These are phyloP conservation scores for Hydnum rufescens DNA, from an alignment of 768 basidiomycete species.

Conservation along the genomic window DNA sequence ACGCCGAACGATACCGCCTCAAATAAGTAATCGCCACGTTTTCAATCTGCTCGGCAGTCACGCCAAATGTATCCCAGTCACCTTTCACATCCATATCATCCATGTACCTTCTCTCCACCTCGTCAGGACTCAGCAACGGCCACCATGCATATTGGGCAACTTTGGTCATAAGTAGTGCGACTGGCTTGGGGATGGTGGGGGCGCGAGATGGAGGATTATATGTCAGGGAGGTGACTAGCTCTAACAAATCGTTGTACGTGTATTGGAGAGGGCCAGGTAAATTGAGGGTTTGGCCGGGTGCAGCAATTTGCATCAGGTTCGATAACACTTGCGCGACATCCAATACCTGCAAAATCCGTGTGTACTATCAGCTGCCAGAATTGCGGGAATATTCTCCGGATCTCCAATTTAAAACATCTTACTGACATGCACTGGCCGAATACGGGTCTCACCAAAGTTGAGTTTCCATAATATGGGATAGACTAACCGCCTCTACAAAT, in stretches of 20 bases:
- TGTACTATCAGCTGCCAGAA: neutral
- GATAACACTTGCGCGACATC: slow-evolving; percentile 85
- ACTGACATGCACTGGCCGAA: slow-evolving; percentile 81
- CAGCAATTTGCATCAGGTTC: slow-evolving; percentile 43
- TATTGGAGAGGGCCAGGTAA: slow-evolving; percentile 81
- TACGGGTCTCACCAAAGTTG: slow-evolving; percentile 69
- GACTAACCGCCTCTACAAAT: slow-evolving; percentile 24
- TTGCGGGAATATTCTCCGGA: neutral
- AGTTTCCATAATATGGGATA: slow-evolving; percentile 91
- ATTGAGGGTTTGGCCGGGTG: slow-evolving; percentile 41
- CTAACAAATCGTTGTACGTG: slow-evolving; percentile 38
- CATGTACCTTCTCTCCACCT: slow-evolving; percentile 71
- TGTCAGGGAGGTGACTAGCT: slow-evolving; percentile 59
- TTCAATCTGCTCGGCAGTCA: slow-evolving; percentile 71
- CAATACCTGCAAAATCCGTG: slow-evolving; percentile 39
- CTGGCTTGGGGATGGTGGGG: slow-evolving; percentile 52
- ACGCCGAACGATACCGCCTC: slow-evolving; percentile 76
- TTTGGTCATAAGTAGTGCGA: slow-evolving; percentile 45
- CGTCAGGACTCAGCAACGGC: slow-evolving; percentile 81
- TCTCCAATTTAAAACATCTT: slow-evolving; percentile 6
- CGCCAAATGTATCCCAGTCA: slow-evolving; percentile 68
- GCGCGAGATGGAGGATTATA: slow-evolving; percentile 50
- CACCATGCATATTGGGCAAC: slow-evolving; percentile 59
- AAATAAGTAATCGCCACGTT: slow-evolving; percentile 76
- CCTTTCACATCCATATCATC: slow-evolving; percentile 43